phyloP scores from a whole-genome alignment of 1,284 basidiomycete species.

The Wolfiporia cocos region DNA sequence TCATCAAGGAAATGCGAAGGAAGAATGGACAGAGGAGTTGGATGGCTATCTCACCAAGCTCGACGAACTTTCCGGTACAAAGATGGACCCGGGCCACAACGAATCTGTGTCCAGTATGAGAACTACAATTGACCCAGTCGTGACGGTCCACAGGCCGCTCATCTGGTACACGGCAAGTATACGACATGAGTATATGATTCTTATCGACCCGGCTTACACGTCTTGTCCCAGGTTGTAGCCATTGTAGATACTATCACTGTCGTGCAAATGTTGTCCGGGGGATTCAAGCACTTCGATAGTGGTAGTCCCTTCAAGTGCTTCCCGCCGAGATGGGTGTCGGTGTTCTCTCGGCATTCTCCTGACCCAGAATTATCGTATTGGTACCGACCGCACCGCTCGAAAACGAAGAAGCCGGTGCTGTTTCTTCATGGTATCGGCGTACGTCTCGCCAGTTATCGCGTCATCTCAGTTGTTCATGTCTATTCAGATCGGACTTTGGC shows the following conservation, averaged over 20 bases:
- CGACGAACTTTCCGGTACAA: constrained; percentile 31
- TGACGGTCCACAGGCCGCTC: constrained; percentile 47
- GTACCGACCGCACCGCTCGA: constrained; percentile 50
- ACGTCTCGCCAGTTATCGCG: constrained; percentile 17
- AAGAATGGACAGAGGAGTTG: constrained; percentile 44
- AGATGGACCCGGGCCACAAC: constrained; percentile 34
- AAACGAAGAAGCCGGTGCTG: constrained; percentile 42
- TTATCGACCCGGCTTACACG: too few relatives aligned
- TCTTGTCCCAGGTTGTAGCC: constrained; percentile 49
- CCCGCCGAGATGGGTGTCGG: constrained; percentile 42
- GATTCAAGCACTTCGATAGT: constrained; percentile 49
- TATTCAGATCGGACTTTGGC: constrained; percentile 51
- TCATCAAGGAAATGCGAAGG: constrained; percentile 20
- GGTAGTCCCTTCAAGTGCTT: constrained; percentile 36
- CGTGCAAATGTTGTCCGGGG: constrained; percentile 31
- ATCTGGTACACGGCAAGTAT: constrained; percentile 56
- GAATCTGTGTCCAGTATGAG: constrained; percentile 39
- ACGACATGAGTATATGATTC: too few relatives aligned
- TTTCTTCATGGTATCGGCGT: constrained; percentile 67
- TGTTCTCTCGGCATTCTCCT: constrained; percentile 36
- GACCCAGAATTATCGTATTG: constrained; percentile 47
- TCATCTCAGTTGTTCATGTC: not conserved
- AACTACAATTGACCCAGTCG: constrained; percentile 49
- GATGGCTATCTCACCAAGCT: constrained; percentile 35
- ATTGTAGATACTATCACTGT: constrained; percentile 41